Base-by-base conservation (phyloP, 495 filamentous ascomycete species). In the Extremus antarcticus region DNA sequence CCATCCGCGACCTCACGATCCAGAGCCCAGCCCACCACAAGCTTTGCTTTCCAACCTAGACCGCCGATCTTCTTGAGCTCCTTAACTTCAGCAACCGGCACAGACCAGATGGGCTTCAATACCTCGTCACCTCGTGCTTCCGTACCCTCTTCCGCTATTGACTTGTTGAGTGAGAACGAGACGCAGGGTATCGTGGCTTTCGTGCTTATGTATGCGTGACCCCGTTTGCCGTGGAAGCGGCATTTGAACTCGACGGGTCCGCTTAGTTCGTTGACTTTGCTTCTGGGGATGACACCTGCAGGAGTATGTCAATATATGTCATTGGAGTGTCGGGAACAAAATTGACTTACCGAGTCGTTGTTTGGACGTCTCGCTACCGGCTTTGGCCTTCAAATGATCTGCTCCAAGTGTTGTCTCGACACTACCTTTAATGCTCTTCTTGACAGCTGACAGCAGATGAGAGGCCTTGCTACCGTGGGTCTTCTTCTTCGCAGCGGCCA, bases 41-140 rank as follows among this genome's bases (percentile, higher is more conserved):
- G 66, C 70, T 89, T 92, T 9, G 82, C 81, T 71, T 94, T 94
- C 88, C 88, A 95, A 0, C 89, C 90, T 55, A 90, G 74, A 0
- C 89, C 88, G 10, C 88, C 89, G 1, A 88, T 73, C 72, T 94
- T 94, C 68, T 82, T 84, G 50, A 95, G 57, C 61, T 92, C 87
- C 49, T 52, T 62, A 38, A 86, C 80, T 24, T 85, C 79, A 10
- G 71, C 70, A 3, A 86, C 67, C 0, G 79, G 73, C 3, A 84
- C 70, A n/a, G 72, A 78, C 76, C 76, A 84, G 2, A 73, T 52
- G 0, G 79, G 74, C 55, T 78, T 71, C 38, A 83, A 45, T 55
- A 81, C 76, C 51, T 76, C 76, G 21, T 58, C 55, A 8, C 22
- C 40, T 24, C 69, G 60, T 60, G 76, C 68, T 57, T 71, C 65